Evolutionary conservation across 2,329 filamentous ascomycete genomes (phyloP).

Genomic region (Colletotrichum sp.): DNA sequence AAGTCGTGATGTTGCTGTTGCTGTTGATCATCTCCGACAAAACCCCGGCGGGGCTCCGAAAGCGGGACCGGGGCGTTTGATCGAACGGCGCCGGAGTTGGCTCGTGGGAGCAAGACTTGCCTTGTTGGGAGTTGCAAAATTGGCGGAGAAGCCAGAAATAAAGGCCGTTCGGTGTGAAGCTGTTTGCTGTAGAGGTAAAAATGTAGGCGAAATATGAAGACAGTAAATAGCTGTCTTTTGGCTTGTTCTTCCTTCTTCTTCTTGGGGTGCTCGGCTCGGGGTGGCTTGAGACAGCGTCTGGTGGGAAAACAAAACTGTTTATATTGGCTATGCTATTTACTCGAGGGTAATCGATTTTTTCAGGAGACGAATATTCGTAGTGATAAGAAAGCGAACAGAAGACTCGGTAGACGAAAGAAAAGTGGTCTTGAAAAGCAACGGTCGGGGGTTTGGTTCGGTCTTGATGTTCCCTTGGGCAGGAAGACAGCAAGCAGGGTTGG

Average conservation of each 20-base stretch:
- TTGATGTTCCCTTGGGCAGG: slow-evolving; percentile 14
- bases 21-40: slow-evolving; percentile 3
- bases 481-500: slow-evolving; percentile 11
- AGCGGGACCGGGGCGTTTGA: background rate
- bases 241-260: background rate
- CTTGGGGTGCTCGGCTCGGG: background rate
- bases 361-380: background rate
- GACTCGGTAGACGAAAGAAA: background rate
- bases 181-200: slow-evolving; percentile 10
- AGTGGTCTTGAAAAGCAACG: background rate
- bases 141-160: background rate
- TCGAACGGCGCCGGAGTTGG: background rate
- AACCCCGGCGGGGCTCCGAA: slow-evolving; percentile 11
- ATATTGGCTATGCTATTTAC: slow-evolving; percentile 21
- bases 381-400: background rate
- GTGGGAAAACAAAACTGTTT: slow-evolving; percentile 13
- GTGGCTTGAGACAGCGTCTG: background rate
- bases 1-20: background rate
- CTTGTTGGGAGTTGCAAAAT: background rate
- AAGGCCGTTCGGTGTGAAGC: background rate
- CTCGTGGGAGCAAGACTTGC: background rate
- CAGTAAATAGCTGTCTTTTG: background rate
- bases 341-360: background rate
- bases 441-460: slow-evolving; percentile 6
- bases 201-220: background rate